phyloP scores from a whole-genome alignment of 1,284 basidiomycete species.

The Xerocomus alliaceus region DNA sequence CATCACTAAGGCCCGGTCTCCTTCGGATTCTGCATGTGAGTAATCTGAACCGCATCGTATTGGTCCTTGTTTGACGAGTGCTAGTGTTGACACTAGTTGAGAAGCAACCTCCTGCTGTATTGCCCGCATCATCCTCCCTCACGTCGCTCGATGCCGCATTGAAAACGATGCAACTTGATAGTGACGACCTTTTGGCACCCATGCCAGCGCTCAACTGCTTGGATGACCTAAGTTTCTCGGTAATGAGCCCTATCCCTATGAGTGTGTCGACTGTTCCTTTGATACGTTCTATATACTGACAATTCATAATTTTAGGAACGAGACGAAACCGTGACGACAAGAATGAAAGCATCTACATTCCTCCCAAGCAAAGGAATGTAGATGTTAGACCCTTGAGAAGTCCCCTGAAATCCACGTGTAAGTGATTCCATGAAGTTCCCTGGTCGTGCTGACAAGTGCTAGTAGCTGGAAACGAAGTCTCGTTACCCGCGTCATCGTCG shows the following conservation, averaged over 20 bases:
- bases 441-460: constrained; percentile 4
- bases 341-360: background rate
- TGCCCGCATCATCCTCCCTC: constrained; percentile 21
- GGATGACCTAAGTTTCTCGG: constrained; percentile 18
- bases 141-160: constrained; percentile 17
- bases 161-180: constrained; percentile 5
- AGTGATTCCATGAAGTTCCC: background rate
- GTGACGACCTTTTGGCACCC: constrained; percentile 5
- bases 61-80: constrained; percentile 12
- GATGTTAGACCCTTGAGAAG: constrained; percentile 1
- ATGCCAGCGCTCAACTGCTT: background rate
- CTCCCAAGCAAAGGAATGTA: background rate
- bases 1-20: background rate
- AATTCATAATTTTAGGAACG: background rate
- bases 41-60: background rate
- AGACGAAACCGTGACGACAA: background rate
- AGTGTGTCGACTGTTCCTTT: constrained; percentile 8
- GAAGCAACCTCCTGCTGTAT: background rate
- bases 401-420: constrained; percentile 10
- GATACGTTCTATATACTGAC: background rate
- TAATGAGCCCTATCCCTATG: background rate
- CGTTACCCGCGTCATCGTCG: constrained; percentile 12
- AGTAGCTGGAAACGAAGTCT: constrained; percentile 5
- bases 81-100: background rate
- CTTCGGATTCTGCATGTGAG: constrained; percentile 19